Evolutionary conservation across 2,329 filamentous ascomycete genomes (phyloP), one percentile per base, ranked within the genome.

Genomic region (Penicillium sp.): DNA sequence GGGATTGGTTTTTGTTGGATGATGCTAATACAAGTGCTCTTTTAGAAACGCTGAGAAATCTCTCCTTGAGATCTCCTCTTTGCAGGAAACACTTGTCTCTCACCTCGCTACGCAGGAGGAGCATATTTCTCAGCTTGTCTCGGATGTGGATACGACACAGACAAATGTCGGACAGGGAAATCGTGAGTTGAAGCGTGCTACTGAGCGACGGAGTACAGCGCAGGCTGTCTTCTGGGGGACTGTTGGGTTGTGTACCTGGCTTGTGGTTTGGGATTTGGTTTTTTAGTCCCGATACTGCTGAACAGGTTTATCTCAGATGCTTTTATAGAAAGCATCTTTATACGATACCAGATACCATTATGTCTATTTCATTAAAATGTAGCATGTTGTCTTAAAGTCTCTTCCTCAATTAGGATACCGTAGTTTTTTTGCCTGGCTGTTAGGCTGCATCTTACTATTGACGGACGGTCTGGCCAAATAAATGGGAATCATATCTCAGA

Each of bases 161-260:
- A 89, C 93, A 70, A 97, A 97, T 69, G 85, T 99, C 50, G 89
- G 89, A 15, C 87, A 87, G 57, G 94, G 93, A 19, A 99, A 99
- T 78, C 90, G 89, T 76, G 88, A 97, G 79, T 80, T 99, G 51
- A 94, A 94, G 77, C 87, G 88, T 69, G 94, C 93, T 29, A 86
- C 84, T 1, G 82, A 90, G 70, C 81, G 87, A 63, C 81, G 84
- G 39, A 91, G 89, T 75, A 82, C 87, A 43, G 90, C 90, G 31
- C 86, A 87, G 70, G 87, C 87, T 65, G 90, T 91, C 0, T 93
- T 93, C 67, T 92, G 89, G 72, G 88, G 87, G n/a, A 89, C 89
- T 5, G 86, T 87, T 57, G 87, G 88, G 1, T 75, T 94, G 49
- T 92, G 90, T 73, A 81, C 85, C 27, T 89, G 89, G 70, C 76